These are phyloP conservation scores for Reutealis trisperma DNA, from an alignment of 345 rosid genomes.

Conservation along the genomic window DNA sequence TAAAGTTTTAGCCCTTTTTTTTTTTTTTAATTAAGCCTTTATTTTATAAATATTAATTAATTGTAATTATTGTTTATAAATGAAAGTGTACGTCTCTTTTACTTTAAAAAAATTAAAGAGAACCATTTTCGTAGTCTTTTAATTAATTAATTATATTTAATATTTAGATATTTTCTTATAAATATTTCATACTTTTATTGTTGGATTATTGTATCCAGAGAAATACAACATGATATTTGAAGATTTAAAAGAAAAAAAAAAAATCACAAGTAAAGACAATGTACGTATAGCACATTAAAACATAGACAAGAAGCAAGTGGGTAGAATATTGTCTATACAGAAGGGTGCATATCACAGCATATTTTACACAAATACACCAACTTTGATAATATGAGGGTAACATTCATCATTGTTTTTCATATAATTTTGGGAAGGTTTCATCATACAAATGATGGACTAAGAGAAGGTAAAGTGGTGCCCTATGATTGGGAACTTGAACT, in stretches of 20 bases:
- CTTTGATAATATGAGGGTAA: background rate
- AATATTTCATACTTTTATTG: too few relatives aligned
- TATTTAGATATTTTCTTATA: too few relatives aligned
- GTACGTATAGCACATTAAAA: conserved; percentile 2
- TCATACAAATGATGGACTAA: background rate
- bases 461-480: background rate
- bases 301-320: conserved; percentile 15
- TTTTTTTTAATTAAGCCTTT: too few relatives aligned
- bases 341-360: conserved; percentile 2
- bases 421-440: background rate
- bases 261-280: background rate
- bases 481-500: background rate
- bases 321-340: background rate
- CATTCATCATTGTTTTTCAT: background rate
- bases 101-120: too few relatives aligned
- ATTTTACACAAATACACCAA: background rate
- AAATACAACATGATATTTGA: too few relatives aligned
- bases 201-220: background rate
- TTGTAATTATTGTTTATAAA: too few relatives aligned
- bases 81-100: too few relatives aligned
- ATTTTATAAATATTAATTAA: too few relatives aligned
- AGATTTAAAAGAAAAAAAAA: background rate
- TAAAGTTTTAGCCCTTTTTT: too few relatives aligned
- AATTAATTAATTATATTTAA: too few relatives aligned
- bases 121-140: too few relatives aligned